phyloP scores from a whole-genome alignment of 2,329 filamentous ascomycete species.

The Reticulascus tulasneorum region DNA sequence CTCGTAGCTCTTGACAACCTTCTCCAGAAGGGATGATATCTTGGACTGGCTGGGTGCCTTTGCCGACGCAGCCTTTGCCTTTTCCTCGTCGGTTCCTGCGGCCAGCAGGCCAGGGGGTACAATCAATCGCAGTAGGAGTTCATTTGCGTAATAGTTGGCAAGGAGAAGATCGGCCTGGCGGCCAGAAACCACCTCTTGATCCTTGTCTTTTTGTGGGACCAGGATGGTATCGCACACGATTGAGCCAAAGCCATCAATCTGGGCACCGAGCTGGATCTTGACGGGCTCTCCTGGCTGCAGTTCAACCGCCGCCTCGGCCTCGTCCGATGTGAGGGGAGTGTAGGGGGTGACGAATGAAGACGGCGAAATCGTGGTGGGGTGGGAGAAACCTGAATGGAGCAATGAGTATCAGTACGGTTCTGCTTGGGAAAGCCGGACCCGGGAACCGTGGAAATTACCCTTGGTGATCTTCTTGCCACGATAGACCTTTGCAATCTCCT shows the following conservation, averaged over 20 bases:
- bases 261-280: constrained; percentile 98
- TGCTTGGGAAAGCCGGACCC: constrained; percentile 12
- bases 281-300: constrained; percentile 83
- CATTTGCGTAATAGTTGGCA: constrained; percentile 92
- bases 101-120: constrained; percentile 83
- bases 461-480: constrained; percentile 96
- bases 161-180: constrained; percentile 82
- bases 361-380: constrained; percentile 93
- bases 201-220: constrained; percentile 58
- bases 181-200: constrained; percentile 64
- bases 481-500: constrained; percentile 93
- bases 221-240: constrained; percentile 94
- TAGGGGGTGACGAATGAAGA: constrained; percentile 94
- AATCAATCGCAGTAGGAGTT: constrained; percentile 87
- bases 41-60: constrained; percentile 82
- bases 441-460: constrained; percentile 51
- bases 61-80: constrained; percentile 79
- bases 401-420: constrained; percentile 7
- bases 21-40: constrained; percentile 85
- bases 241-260: constrained; percentile 94
- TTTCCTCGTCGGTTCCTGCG: constrained; percentile 85
- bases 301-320: constrained; percentile 73
- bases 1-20: constrained; percentile 85
- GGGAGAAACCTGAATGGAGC: constrained; percentile 66
- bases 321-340: constrained; percentile 84